phyloP scores from a whole-genome alignment of 2,329 filamentous ascomycete genomes.

The Dactylellina haptotyla region DNA sequence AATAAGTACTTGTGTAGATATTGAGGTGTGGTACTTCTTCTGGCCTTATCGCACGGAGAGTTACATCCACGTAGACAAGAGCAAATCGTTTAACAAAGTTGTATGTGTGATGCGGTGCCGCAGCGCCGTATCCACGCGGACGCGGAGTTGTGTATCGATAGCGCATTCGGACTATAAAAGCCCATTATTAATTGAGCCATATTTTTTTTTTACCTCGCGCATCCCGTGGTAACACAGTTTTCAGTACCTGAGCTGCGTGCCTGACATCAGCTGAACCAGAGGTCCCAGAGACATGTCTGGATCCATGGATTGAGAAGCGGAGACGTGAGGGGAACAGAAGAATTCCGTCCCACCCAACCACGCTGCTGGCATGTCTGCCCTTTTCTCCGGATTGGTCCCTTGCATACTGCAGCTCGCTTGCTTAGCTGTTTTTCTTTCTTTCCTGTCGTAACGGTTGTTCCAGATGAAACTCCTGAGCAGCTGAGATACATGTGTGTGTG shows the following conservation, averaged over 20 bases:
- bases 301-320: background rate
- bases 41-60: background rate
- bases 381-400: background rate
- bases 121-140: background rate
- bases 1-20: background rate
- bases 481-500: background rate
- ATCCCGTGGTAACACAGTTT: slow-evolving; percentile 8
- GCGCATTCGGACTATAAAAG: background rate
- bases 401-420: slow-evolving; percentile 15
- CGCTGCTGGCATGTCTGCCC: too few relatives aligned
- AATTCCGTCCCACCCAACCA: background rate
- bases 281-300: too few relatives aligned
- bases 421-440: background rate
- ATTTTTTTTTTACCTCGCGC: background rate
- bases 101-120: too few relatives aligned
- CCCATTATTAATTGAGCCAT: background rate
- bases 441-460: background rate
- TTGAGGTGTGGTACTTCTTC: background rate
- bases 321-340: background rate
- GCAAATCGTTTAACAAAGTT: background rate
- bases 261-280: too few relatives aligned
- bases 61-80: background rate
- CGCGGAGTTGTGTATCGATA: slow-evolving; percentile 5
- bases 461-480: background rate
- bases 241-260: slow-evolving; percentile 14